Base-by-base conservation (phyloP, 2,329 filamentous ascomycete genomes). In the Sporothrix phasma region DNA sequence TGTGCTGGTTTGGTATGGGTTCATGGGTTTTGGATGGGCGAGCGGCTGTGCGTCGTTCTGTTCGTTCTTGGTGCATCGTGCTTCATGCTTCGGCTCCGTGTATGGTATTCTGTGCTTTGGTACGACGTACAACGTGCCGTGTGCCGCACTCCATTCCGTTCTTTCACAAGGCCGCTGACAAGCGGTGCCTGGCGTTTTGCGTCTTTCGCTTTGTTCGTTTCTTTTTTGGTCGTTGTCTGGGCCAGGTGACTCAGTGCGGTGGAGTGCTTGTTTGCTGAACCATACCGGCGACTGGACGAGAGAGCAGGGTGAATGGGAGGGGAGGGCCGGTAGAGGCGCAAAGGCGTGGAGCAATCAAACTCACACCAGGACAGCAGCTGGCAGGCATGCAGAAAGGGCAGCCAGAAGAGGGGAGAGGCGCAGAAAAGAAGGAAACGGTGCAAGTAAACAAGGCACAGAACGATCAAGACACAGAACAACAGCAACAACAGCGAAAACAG, bases 241-340 rank as follows among this genome's bases (percentile, higher is more conserved):
- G 19, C 43, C 59, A 61, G 19, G 59, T 41, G 59, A 61, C 45
- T 29, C 59, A 34, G 43, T 47, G 41, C 58, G 45, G 59, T 31
- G 37, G 43, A 31, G 39, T 31, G 56, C 17, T 26, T 59, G 37
- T 59, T 59, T 59, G 24, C 24, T 31, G 51, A 54, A 56, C 31
- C n/a, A 24, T 4, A 31, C 5, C 11, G n/a, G 19, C 31, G 19
- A 39, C 34, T 22, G 51, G 31, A 39, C 31, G 31, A 37, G 31
- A 8, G 51, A 24, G 51, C 15, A 19, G 17, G 31, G 3, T 17
- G 15, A 31, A 45, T 3, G 47, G 22, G 1, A 19, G 47, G 26
- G 17, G 19, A 31, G 47, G 29, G 26, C 34, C 15, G 47, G 26
- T 5, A 11, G 7, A 45, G 17, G 41, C 41, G 15, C 11, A 29